phyloP scores from a whole-genome alignment of 768 basidiomycete genomes.

The Rubroboletus pulcherrimus region DNA sequence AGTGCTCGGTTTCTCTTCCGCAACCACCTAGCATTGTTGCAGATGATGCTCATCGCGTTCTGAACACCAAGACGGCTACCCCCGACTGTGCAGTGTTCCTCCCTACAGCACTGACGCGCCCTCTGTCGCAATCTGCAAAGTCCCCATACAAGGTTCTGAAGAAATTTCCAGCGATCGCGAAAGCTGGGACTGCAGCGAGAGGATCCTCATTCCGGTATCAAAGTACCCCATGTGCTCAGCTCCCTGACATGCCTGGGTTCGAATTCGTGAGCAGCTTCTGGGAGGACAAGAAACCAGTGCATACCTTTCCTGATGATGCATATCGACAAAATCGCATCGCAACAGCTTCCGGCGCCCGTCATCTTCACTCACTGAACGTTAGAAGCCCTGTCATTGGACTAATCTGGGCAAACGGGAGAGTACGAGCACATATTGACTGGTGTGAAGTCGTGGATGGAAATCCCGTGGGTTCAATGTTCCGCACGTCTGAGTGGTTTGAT shows the following conservation, averaged over 20 bases:
- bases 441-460: slow-evolving; percentile 34
- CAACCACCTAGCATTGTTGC: slow-evolving; percentile 35
- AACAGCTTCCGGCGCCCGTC: slow-evolving; percentile 46
- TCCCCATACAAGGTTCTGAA: slow-evolving; percentile 50
- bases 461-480: slow-evolving; percentile 30
- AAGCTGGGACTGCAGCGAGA: slow-evolving; percentile 36
- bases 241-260: slow-evolving; percentile 45
- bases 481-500: background rate
- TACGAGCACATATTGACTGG: slow-evolving; percentile 58
- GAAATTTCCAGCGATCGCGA: slow-evolving; percentile 34
- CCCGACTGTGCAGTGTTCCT: slow-evolving; percentile 52
- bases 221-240: slow-evolving; percentile 45
- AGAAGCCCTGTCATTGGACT: slow-evolving; percentile 49
- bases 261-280: slow-evolving; percentile 54
- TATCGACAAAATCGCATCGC: slow-evolving; percentile 58
- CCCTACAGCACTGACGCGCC: slow-evolving; percentile 34
- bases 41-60: slow-evolving; percentile 33
- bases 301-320: slow-evolving; percentile 47
- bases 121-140: slow-evolving; percentile 40
- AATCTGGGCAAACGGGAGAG: slow-evolving; percentile 49
- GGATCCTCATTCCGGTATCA: slow-evolving; percentile 51
- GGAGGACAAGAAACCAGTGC: slow-evolving; percentile 59
- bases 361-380: slow-evolving; percentile 46
- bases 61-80: slow-evolving; percentile 44
- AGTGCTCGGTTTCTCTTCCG: slow-evolving; percentile 46